Percentiles rank a stretch among this genome's conserved stretches.
These are phyloP conservation scores for Leishmania arabica DNA, from an alignment of 208 protist genomes.

Conservation along the genomic window DNA sequence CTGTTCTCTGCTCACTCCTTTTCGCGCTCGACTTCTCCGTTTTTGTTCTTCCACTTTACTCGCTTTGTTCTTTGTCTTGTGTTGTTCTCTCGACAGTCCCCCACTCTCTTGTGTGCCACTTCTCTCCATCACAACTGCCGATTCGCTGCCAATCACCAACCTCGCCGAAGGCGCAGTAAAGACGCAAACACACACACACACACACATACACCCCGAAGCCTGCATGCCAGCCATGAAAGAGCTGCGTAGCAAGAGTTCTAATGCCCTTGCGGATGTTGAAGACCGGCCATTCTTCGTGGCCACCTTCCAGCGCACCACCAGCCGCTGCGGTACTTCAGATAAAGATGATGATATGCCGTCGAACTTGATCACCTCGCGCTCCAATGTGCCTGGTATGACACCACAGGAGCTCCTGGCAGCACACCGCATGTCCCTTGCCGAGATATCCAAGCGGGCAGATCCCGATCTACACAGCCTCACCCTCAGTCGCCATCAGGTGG, in stretches of 20 bases:
- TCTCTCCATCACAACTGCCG: neutral
- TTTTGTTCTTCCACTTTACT: neutral
- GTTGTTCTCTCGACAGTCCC: neutral
- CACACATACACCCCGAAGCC: neutral
- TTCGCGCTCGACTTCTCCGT: neutral
- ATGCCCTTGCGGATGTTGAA: conserved; percentile 24
- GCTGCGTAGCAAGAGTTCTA: conserved; percentile 3
- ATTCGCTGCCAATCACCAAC: neutral
- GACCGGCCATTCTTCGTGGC: conserved; percentile 39
- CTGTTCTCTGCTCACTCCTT: neutral
- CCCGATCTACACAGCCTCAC: conserved; percentile 72
- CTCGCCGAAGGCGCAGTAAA: neutral
- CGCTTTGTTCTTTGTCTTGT: neutral
- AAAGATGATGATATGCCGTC: conserved; percentile 41
- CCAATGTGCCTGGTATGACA: conserved; percentile 68
- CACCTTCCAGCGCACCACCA: conserved; percentile 45
- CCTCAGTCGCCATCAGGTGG: conserved; percentile 71
- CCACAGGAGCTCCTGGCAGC: conserved; percentile 58
- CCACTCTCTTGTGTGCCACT: neutral
- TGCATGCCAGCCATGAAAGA: conserved; percentile 12
- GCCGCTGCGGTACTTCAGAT: conserved; percentile 9
- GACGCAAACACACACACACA: neutral
- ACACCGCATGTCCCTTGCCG: conserved; percentile 56
- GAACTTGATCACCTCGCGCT: conserved; percentile 46
- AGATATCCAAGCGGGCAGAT: conserved; percentile 37